These are phyloP conservation scores for Neofusicoccum cordaticola DNA, from an alignment of 2,329 filamentous ascomycete species.

Conservation along the genomic window DNA sequence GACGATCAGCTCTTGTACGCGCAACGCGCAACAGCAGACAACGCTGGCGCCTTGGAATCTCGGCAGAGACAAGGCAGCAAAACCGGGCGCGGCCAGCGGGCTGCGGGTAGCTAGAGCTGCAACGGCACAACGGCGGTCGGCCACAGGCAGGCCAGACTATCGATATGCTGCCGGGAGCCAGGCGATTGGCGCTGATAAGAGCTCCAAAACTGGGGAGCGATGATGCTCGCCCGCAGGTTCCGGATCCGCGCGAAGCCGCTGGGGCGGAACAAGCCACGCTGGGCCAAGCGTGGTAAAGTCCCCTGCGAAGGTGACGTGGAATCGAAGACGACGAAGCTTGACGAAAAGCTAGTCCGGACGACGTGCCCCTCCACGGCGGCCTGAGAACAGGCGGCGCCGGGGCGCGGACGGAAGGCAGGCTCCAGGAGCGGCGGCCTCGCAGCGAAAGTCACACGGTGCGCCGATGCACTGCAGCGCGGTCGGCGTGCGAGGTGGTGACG, in stretches of 20 bases:
- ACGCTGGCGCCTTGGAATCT: not conserved
- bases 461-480: not conserved
- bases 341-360: constrained; percentile 12
- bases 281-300: not conserved
- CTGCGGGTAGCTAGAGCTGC: not conserved
- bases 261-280: constrained; percentile 4
- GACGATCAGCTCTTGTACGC: constrained; percentile 7
- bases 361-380: not conserved
- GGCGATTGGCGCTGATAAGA: constrained; percentile 12
- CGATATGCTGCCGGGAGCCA: not conserved
- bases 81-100: not conserved
- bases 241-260: constrained; percentile 7
- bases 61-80: not conserved
- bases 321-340: constrained; percentile 6
- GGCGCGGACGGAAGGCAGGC: not conserved
- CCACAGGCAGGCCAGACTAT: not conserved
- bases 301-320: constrained; percentile 7
- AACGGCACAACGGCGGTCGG: too few relatives aligned
- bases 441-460: not conserved
- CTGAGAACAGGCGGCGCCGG: not conserved
- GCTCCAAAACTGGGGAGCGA: not conserved
- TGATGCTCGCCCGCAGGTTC: constrained; percentile 7
- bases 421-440: not conserved
- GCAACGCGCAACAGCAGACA: not conserved
- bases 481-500: not conserved